A percentile compares a stretch with the other conserved stretches of the same genome.
Evolutionary conservation across 768 basidiomycete genomes (phyloP).

Genomic region (Suillus variegatus): DNA sequence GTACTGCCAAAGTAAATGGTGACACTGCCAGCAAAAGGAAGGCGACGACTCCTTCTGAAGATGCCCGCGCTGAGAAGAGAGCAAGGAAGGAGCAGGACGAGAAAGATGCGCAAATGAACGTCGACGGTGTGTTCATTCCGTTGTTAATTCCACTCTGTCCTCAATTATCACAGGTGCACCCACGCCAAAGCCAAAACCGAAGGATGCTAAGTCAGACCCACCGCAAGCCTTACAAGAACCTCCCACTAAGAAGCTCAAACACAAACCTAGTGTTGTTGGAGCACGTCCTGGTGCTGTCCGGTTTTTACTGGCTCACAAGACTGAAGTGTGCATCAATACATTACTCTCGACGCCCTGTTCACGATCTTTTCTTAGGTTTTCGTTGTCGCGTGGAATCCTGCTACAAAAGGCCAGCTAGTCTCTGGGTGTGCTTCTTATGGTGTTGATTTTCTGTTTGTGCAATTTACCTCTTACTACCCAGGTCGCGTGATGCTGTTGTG

Average conservation of each 20-base stretch:
- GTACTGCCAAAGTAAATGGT: conserved; percentile 6
- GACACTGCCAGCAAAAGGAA: conserved; percentile 50
- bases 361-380: conserved; percentile 62
- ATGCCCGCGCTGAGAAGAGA: conserved; percentile 65
- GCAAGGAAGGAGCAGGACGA: conserved; percentile 52
- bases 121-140: conserved; percentile 39
- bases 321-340: conserved; percentile 25
- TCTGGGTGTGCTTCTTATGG: conserved; percentile 57
- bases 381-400: conserved; percentile 79
- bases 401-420: conserved; percentile 56
- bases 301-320: conserved; percentile 57
- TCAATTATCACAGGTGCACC: conserved; percentile 18
- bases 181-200: conserved; percentile 11
- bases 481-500: conserved; percentile 77
- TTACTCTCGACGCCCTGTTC: conserved; percentile 3
- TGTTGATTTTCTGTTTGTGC: conserved; percentile 5
- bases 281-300: conserved; percentile 45
- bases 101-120: conserved; percentile 32
- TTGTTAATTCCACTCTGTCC: conserved; percentile 21
- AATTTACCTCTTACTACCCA: conserved; percentile 26
- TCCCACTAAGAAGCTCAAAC: conserved; percentile 36
- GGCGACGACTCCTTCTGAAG: conserved; percentile 44
- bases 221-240: conserved; percentile 22
- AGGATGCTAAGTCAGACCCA: conserved; percentile 24
- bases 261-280: conserved; percentile 28